These are phyloP conservation scores for Phoma sp. DNA, from an alignment of 2,329 filamentous ascomycete genomes.

Conservation along the genomic window DNA sequence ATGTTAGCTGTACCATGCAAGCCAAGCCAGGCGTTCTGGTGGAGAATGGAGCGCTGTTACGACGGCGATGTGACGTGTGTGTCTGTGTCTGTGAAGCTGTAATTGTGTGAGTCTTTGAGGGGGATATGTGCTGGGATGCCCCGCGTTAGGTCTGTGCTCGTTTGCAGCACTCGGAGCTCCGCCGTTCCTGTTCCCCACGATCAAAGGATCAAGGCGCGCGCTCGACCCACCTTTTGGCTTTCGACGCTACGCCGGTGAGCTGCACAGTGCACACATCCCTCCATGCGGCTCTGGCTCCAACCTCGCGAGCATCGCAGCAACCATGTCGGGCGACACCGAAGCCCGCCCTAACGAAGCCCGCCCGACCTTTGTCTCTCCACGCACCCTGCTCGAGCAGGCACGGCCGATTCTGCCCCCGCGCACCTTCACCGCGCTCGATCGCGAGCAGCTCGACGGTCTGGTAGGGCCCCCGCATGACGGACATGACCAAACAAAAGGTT, in stretches of 20 bases:
- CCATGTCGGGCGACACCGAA: constrained; percentile 45
- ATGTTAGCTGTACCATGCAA: constrained; percentile 1
- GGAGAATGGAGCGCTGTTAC: background rate
- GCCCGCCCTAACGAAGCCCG: constrained; percentile 23
- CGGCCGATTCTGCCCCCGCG: constrained; percentile 33
- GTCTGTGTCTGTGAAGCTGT: no score
- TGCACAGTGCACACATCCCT: constrained; percentile 22
- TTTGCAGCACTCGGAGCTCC: constrained; percentile 11
- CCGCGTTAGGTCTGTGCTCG: constrained; percentile 11
- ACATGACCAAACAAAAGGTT: background rate
- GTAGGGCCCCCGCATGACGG: constrained; percentile 56
- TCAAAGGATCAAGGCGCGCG: background rate
- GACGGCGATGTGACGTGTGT: no score
- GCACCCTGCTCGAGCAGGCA: constrained; percentile 40
- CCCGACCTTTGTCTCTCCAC: constrained; percentile 35
- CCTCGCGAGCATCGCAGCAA: constrained; percentile 40
- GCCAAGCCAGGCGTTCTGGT: constrained; percentile 14
- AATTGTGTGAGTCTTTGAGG: no score
- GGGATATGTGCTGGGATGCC: constrained; percentile 8
- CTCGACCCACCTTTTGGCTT: constrained; percentile 16
- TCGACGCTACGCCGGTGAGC: constrained; percentile 20
- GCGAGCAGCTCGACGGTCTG: constrained; percentile 79
- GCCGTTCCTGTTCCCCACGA: constrained; percentile 11
- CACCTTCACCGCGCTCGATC: constrained; percentile 68
- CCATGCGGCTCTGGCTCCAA: constrained; percentile 45